Conservation (phyloP, 345 rosid species). For the Rhodamnia rubescens region DNA sequence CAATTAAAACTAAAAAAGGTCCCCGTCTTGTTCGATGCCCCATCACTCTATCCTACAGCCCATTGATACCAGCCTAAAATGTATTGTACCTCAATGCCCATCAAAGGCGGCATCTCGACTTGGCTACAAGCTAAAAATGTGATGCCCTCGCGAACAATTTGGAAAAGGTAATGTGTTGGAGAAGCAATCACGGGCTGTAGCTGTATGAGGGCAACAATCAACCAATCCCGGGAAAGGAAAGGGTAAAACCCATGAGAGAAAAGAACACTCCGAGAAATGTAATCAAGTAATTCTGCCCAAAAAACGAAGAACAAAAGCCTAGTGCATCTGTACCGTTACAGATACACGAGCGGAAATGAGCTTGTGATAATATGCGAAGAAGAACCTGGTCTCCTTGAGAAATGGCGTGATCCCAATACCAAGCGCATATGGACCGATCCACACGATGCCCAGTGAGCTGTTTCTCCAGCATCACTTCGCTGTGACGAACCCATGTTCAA, state of each 20-base stretch:
- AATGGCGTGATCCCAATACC: slow-evolving; percentile 86
- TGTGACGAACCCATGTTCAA: slow-evolving; percentile 3
- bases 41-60: background rate
- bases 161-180: slow-evolving; percentile 90
- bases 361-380: background rate
- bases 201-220: slow-evolving; percentile 14
- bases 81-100: slow-evolving; percentile 77
- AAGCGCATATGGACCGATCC: slow-evolving; percentile 83
- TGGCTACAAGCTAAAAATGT: slow-evolving; percentile 92
- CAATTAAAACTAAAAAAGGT: background rate
- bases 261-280: background rate
- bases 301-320: background rate
- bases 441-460: slow-evolving; percentile 94
- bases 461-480: slow-evolving; percentile 96
- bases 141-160: slow-evolving; percentile 76
- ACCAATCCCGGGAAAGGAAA: background rate
- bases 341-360: slow-evolving; percentile 1
- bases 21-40: background rate
- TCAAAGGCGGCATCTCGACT: slow-evolving; percentile 95
- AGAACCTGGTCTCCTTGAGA: slow-evolving; percentile 46
- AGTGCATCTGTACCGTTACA: background rate
- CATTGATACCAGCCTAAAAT: background rate
- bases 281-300: background rate
- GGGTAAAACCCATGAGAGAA: background rate
- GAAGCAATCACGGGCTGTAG: slow-evolving; percentile 81